Evolutionary conservation across 495 filamentous ascomycete species (phyloP).

Genomic region (Jackrogersella multiformis): DNA sequence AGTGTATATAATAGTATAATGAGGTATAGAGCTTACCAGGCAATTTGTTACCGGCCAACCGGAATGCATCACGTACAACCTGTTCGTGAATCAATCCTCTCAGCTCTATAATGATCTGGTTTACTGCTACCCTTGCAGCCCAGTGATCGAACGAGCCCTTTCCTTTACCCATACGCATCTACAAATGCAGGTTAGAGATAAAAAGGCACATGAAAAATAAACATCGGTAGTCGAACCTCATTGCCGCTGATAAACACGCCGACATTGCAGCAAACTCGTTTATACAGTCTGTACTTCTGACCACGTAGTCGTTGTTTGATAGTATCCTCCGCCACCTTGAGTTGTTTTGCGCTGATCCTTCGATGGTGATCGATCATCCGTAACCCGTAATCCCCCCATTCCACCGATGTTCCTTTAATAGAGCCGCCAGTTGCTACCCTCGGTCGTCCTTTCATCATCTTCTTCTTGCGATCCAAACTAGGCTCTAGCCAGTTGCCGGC

Average conservation of each 20-base stretch:
- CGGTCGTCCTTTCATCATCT: slow-evolving; percentile 89
- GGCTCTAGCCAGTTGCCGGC: slow-evolving; percentile 82
- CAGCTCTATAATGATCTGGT: slow-evolving; percentile 89
- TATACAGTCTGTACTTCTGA: slow-evolving; percentile 91
- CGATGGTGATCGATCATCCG: slow-evolving; percentile 94
- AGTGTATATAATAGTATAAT: neutral
- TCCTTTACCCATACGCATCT: slow-evolving; percentile 96
- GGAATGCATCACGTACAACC: slow-evolving; percentile 91
- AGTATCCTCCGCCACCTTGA: slow-evolving; percentile 89
- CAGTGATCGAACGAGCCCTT: slow-evolving; percentile 98
- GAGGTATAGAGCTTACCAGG: slow-evolving; percentile 70
- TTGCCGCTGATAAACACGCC: slow-evolving; percentile 96
- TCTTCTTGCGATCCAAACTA: slow-evolving; percentile 74
- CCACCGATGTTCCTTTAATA: slow-evolving; percentile 89
- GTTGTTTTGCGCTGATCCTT: slow-evolving; percentile 83
- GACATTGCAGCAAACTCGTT: slow-evolving; percentile 86
- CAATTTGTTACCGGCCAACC: slow-evolving; percentile 93
- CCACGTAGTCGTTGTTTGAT: slow-evolving; percentile 89
- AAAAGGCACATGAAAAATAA: neutral
- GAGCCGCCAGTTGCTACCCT: slow-evolving; percentile 91
- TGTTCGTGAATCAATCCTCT: slow-evolving; percentile 94
- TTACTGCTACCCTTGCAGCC: slow-evolving; percentile 86
- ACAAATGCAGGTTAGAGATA: slow-evolving; percentile 15
- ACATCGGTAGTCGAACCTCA: slow-evolving; percentile 64
- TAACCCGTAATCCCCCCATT: slow-evolving; percentile 96